Percentiles rank a stretch among this genome's conserved stretches.
Conservation (phyloP, 2,329 filamentous ascomycete genomes). For the Zasmidium citrigriseum region DNA sequence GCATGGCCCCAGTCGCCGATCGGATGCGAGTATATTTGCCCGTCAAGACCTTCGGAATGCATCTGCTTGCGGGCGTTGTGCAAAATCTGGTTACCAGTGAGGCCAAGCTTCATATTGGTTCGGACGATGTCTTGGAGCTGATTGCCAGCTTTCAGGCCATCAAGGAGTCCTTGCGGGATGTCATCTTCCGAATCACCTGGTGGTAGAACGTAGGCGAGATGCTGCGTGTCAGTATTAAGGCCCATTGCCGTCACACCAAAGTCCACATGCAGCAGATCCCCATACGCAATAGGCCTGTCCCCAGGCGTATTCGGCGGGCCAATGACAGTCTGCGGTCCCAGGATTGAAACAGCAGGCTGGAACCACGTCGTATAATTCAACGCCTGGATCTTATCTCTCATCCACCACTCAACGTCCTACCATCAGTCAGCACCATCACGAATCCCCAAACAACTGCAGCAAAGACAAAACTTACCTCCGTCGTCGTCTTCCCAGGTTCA, state of each 20-base stretch:
- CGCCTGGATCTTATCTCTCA: slow-evolving; percentile 21
- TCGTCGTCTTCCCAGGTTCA: slow-evolving; percentile 15
- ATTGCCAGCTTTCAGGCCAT: slow-evolving; percentile 19
- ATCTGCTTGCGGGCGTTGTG: slow-evolving; percentile 9
- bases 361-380: slow-evolving; percentile 26
- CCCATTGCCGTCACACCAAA: slow-evolving; percentile 24
- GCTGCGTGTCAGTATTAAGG: slow-evolving; percentile 25
- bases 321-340: slow-evolving; percentile 3
- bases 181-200: slow-evolving; percentile 10
- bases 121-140: slow-evolving; percentile 22
- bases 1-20: slow-evolving; percentile 26
- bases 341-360: slow-evolving; percentile 19
- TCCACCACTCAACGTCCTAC: slow-evolving; percentile 25
- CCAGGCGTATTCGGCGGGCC: neutral
- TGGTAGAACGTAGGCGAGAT: slow-evolving; percentile 22
- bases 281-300: slow-evolving; percentile 6
- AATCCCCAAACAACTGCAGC: neutral
- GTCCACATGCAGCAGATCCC: slow-evolving; percentile 24
- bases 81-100: slow-evolving; percentile 20
- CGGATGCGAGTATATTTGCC: slow-evolving; percentile 22
- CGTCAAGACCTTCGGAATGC: slow-evolving; percentile 12
- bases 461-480: slow-evolving; percentile 1
- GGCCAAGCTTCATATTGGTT: slow-evolving; percentile 16
- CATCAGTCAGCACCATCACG: neutral
- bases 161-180: slow-evolving; percentile 15